Percentiles rank a stretch among this genome's conserved stretches.
These are phyloP conservation scores for Tothia fuscella DNA, from an alignment of 2,329 filamentous ascomycete genomes.

Conservation along the genomic window DNA sequence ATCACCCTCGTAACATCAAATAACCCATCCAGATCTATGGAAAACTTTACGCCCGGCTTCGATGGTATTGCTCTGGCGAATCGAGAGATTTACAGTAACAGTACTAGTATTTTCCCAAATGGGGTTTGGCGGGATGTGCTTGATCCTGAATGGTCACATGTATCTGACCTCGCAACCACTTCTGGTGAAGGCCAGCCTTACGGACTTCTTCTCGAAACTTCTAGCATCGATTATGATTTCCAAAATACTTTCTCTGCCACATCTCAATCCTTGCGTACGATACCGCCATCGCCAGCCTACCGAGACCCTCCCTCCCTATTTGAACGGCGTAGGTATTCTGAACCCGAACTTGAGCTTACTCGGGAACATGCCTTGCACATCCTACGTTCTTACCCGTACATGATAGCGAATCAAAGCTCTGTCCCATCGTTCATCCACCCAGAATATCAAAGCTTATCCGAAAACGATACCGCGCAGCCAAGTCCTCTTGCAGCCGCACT, in stretches of 20 bases:
- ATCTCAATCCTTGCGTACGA: not conserved
- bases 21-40: too few relatives aligned
- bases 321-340: conserved; percentile 4
- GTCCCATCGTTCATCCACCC: conserved; percentile 6
- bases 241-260: not conserved
- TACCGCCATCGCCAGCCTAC: not conserved
- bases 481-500: conserved; percentile 6
- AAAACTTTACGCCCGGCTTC: not conserved
- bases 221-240: not conserved
- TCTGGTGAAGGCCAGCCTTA: not conserved
- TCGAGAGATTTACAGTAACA: not conserved
- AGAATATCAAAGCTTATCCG: not conserved
- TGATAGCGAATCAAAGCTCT: conserved; percentile 1
- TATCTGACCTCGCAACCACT: not conserved
- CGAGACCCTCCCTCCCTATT: conserved; percentile 5
- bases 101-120: not conserved
- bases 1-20: too few relatives aligned
- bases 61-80: not conserved
- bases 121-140: not conserved
- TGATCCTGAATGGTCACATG: not conserved
- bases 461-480: not conserved
- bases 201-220: not conserved
- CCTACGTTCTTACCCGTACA: conserved; percentile 4
- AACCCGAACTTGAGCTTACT: conserved; percentile 4
- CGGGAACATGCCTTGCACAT: conserved; percentile 4